A percentile compares a stretch with the other conserved stretches of the same genome.
These are phyloP conservation scores for Diaporthe sp. DNA, from an alignment of 2,329 filamentous ascomycete genomes.

Conservation along the genomic window DNA sequence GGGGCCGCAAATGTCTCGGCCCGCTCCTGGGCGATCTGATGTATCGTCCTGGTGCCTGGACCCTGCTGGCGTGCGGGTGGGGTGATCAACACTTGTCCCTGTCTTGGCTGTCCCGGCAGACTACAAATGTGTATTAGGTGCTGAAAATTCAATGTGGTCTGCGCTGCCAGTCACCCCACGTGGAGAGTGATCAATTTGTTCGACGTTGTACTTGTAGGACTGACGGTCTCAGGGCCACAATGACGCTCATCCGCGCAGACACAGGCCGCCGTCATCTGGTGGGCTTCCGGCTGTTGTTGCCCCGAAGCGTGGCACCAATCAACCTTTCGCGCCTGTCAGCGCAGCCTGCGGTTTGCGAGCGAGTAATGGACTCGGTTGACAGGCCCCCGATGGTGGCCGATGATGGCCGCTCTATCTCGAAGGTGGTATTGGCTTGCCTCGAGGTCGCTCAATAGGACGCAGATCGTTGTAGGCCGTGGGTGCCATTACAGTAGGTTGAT, in stretches of 20 bases:
- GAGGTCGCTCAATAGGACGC: background rate
- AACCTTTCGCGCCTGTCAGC: background rate
- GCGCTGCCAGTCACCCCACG: background rate
- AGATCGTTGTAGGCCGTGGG: background rate
- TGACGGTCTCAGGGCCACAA: constrained; percentile 10
- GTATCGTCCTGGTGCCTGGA: constrained; percentile 23
- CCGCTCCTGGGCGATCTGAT: constrained; percentile 26
- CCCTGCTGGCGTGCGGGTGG: constrained; percentile 24
- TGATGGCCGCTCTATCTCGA: background rate
- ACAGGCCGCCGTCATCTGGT: background rate
- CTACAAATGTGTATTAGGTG: background rate
- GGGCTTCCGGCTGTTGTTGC: background rate
- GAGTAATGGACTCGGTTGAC: constrained; percentile 1
- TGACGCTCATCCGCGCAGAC: background rate
- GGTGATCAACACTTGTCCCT: constrained; percentile 26
- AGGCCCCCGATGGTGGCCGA: constrained; percentile 14
- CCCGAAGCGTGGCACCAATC: constrained; percentile 29
- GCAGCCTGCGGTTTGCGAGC: background rate
- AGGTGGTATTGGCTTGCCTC: constrained; percentile 5
- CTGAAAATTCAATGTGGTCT: background rate
- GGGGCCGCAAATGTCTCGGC: background rate
- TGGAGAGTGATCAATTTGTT: background rate
- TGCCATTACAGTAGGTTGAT: background rate
- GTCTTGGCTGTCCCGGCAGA: constrained; percentile 17
- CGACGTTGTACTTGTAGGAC: background rate